phyloP scores from a whole-genome alignment of 768 basidiomycete species.

The Calocybe gangraenosa region DNA sequence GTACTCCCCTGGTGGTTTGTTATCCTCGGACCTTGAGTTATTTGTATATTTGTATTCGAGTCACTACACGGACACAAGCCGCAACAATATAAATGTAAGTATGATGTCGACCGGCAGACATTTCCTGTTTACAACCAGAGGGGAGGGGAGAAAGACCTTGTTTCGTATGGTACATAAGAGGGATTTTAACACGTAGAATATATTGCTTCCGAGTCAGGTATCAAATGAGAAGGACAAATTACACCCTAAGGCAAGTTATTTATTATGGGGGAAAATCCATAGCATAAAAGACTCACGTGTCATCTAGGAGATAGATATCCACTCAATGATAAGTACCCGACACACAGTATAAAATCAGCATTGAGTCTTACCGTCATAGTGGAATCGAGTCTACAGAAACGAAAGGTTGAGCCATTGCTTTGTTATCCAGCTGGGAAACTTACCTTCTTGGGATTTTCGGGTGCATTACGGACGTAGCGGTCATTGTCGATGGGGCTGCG shows the following conservation, averaged over 20 bases:
- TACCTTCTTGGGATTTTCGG: slow-evolving; percentile 86
- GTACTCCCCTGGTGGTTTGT: no score
- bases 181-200: no score
- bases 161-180: no score
- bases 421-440: slow-evolving; percentile 11
- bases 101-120: no score
- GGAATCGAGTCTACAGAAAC: slow-evolving; percentile 61
- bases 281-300: slow-evolving; percentile 43
- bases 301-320: slow-evolving; percentile 36
- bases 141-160: no score
- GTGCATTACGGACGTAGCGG: slow-evolving; percentile 72
- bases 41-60: no score
- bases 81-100: no score
- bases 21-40: no score
- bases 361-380: slow-evolving; percentile 69
- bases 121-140: no score
- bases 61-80: no score
- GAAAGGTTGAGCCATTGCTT: slow-evolving; percentile 2
- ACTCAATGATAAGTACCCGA: neutral
- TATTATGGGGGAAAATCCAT: neutral
- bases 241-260: slow-evolving; percentile 7
- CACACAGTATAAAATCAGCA: slow-evolving; percentile 1
- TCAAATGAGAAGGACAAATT: neutral
- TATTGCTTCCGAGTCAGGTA: no score
- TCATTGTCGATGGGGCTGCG: slow-evolving; percentile 79